Percentiles rank a stretch among this genome's conserved stretches.
These are phyloP conservation scores for Quercus engelmannii DNA, from an alignment of 306 rosid genomes.

Conservation along the genomic window DNA sequence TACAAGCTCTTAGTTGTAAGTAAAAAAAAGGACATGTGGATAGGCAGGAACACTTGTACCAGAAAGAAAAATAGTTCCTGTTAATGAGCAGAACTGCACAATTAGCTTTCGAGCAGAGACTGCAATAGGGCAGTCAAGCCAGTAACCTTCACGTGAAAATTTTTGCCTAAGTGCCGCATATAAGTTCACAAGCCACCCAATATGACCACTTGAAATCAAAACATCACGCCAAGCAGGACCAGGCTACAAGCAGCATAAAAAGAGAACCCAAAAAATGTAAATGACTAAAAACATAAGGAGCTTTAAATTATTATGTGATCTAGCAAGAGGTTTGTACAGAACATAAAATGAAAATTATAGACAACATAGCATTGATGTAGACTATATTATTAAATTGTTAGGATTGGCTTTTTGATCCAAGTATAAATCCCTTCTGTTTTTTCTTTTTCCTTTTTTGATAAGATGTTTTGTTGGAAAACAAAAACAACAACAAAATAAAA, in stretches of 20 bases:
- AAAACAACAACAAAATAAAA: too few species aligned
- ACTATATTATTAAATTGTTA: background rate
- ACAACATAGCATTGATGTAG: background rate
- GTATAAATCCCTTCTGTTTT: background rate
- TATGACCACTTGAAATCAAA: constrained; percentile 68
- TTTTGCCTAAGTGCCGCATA: constrained; percentile 77
- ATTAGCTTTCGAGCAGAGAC: constrained; percentile 84
- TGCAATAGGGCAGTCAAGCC: constrained; percentile 93
- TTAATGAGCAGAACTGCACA: constrained; percentile 81
- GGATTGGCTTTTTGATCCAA: background rate
- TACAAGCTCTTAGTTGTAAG: background rate
- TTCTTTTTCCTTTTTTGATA: background rate
- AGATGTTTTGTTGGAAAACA: too few species aligned
- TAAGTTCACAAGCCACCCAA: constrained; percentile 85
- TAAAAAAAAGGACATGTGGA: constrained; percentile 7
- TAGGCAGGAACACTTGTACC: constrained; percentile 47
- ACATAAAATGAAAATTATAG: background rate
- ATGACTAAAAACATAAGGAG: constrained; percentile 9
- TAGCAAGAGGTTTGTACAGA: background rate
- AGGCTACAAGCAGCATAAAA: constrained; percentile 64
- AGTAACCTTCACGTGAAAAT: constrained; percentile 74
- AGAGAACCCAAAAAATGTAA: constrained; percentile 18
- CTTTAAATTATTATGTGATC: constrained; percentile 10
- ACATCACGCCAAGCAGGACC: constrained; percentile 87
- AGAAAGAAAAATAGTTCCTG: constrained; percentile 75